Percentiles rank a stretch among this genome's conserved stretches.
Evolutionary conservation across 495 filamentous ascomycete genomes (phyloP).

Genomic region (Penicillium canescens): DNA sequence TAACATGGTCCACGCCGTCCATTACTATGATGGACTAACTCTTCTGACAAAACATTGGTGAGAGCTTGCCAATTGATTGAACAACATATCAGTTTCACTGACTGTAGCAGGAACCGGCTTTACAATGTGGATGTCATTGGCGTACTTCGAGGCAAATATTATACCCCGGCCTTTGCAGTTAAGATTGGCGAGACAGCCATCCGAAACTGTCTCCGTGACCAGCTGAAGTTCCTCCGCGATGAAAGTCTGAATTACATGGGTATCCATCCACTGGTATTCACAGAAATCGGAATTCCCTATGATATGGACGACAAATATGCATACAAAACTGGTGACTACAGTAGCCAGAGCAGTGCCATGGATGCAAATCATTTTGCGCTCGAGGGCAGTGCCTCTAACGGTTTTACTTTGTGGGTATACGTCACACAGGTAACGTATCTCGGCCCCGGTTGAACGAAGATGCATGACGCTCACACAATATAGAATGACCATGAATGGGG

Average conservation of each 20-base stretch:
- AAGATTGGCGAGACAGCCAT: constrained; percentile 95
- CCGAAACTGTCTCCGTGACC: constrained; percentile 88
- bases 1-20: constrained; percentile 87
- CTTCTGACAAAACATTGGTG: constrained; percentile 97
- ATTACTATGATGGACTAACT: constrained; percentile 96
- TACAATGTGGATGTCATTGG: constrained; percentile 98
- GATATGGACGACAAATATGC: constrained; percentile 97
- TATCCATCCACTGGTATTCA: constrained; percentile 84
- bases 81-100: not conserved
- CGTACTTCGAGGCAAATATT: constrained; percentile 83
- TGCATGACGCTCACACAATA: constrained; percentile 3
- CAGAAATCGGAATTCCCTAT: constrained; percentile 96
- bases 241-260: constrained; percentile 93
- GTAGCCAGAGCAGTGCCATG: constrained; percentile 90
- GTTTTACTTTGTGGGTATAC: constrained; percentile 90
- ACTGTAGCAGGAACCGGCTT: constrained; percentile 66
- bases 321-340: constrained; percentile 95
- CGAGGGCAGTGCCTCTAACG: constrained; percentile 76
- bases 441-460: not conserved
- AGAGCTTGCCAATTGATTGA: constrained; percentile 1
- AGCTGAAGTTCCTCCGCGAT: constrained; percentile 81
- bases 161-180: constrained; percentile 83
- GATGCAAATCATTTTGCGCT: constrained; percentile 95
- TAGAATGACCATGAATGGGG: constrained; percentile 88
- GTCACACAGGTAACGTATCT: constrained; percentile 58